Evolutionary conservation across 371 early-diverging fungal species (phyloP).

Genomic region (Umbelopsis sp.): DNA sequence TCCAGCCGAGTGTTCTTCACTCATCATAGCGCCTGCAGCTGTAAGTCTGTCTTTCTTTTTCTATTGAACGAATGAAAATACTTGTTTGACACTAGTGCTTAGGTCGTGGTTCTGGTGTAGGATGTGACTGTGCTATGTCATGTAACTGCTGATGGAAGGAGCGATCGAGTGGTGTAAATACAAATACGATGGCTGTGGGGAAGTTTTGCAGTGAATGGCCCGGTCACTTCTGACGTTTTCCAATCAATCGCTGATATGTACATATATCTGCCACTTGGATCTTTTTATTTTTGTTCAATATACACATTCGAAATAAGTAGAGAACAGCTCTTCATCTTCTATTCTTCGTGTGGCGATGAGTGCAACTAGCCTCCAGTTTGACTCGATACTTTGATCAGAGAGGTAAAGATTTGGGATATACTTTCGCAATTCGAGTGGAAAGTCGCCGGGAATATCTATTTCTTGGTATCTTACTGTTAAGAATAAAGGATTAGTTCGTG

Average conservation of each 20-base stretch:
- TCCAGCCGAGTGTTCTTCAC: conserved; percentile 9
- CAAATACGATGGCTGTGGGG: too few species aligned
- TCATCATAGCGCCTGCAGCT: conserved; percentile 5
- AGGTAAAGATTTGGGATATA: conserved; percentile 57
- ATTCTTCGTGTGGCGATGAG: conserved; percentile 46
- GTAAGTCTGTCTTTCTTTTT: background rate
- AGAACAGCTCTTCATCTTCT: conserved; percentile 54
- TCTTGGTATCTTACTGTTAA: conserved; percentile 57
- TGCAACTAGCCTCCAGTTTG: conserved; percentile 36
- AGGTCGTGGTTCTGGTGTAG: conserved; percentile 16
- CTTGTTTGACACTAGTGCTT: background rate
- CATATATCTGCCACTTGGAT: background rate
- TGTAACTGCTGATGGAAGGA: background rate
- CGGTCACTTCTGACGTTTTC: too few species aligned
- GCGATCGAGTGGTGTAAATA: background rate
- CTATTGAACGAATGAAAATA: background rate
- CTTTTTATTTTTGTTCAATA: conserved; percentile 20
- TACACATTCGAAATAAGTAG: conserved; percentile 56
- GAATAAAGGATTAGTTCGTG: background rate
- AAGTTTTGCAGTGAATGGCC: too few species aligned
- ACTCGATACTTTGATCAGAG: conserved; percentile 23
- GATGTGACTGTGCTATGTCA: conserved; percentile 16
- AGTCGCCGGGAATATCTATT: conserved; percentile 44
- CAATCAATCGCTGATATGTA: too few species aligned
- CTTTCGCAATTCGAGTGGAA: conserved; percentile 46